Conservation (phyloP, 306 rosid genomes). For the Casuarina cunninghamiana region DNA sequence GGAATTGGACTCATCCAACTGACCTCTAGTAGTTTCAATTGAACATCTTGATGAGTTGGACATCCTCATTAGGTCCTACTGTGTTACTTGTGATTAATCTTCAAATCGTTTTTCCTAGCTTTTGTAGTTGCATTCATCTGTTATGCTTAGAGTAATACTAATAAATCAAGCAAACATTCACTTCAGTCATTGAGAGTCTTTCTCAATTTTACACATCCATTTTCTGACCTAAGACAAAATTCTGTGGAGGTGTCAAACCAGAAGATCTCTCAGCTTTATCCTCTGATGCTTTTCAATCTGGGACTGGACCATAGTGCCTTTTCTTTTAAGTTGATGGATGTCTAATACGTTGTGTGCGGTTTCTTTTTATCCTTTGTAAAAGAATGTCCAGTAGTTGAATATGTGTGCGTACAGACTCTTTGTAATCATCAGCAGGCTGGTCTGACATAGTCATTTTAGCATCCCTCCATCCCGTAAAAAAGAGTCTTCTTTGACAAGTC, state of each 20-base stretch:
- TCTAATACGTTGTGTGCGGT: neutral
- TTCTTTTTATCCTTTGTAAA: neutral
- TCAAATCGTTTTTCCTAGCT: neutral
- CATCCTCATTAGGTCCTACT: neutral
- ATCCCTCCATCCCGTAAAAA: neutral
- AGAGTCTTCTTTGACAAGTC: neutral
- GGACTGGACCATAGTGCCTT: neutral
- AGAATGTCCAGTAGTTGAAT: neutral
- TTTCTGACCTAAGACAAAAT: neutral
- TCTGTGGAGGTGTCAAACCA: neutral
- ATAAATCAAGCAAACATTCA: neutral
- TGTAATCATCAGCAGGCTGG: neutral
- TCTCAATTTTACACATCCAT: neutral
- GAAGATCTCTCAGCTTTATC: neutral
- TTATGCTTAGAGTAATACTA: neutral
- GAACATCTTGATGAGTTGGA: constrained; percentile 3
- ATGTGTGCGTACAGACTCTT: neutral
- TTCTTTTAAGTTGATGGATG: neutral
- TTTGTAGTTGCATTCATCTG: neutral
- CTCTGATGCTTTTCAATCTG: neutral
- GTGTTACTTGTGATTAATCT: neutral
- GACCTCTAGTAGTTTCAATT: neutral
- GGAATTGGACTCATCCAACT: neutral
- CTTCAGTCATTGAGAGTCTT: neutral
- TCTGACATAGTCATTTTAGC: neutral